Conservation (phyloP, 208 protist species). For the Trypanosoma congolense region DNA sequence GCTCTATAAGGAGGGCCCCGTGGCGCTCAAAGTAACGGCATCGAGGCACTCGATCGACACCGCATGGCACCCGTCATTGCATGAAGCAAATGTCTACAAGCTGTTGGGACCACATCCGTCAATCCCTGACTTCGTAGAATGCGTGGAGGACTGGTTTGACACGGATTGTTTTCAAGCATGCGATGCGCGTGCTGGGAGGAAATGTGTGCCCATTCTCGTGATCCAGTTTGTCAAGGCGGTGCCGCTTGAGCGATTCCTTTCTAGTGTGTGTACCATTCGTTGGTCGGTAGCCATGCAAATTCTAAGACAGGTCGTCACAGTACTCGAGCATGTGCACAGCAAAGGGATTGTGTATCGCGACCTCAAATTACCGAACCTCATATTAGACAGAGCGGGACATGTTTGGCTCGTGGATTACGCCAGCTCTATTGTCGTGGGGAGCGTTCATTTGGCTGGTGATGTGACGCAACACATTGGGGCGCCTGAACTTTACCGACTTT, state of each 20-base stretch:
- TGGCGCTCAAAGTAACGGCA: slow-evolving; percentile 24
- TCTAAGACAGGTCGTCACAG: slow-evolving; percentile 9
- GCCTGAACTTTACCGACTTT: slow-evolving; percentile 21
- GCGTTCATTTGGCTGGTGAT: slow-evolving; percentile 5
- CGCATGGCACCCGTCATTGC: neutral
- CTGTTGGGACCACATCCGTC: slow-evolving; percentile 19
- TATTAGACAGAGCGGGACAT: slow-evolving; percentile 20
- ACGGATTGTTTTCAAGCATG: slow-evolving; percentile 14
- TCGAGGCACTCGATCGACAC: neutral
- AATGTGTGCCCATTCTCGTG: slow-evolving; percentile 23
- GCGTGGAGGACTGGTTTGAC: slow-evolving; percentile 18
- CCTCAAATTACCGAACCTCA: slow-evolving; percentile 39
- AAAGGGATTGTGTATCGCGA: slow-evolving; percentile 37
- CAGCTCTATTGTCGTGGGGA: slow-evolving; percentile 10
- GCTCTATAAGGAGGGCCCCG: slow-evolving; percentile 15
- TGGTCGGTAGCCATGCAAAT: slow-evolving; percentile 22
- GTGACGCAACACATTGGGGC: slow-evolving; percentile 28
- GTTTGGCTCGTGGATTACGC: slow-evolving; percentile 39
- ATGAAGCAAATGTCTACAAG: slow-evolving; percentile 19
- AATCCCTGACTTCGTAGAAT: slow-evolving; percentile 32
- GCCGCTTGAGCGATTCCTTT: slow-evolving; percentile 26
- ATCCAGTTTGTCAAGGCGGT: slow-evolving; percentile 30
- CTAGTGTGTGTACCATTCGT: slow-evolving; percentile 22
- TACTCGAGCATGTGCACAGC: slow-evolving; percentile 22
- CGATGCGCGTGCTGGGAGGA: neutral